Evolutionary conservation across 495 filamentous ascomycete species (phyloP), one percentile per base, ranked within the genome.

Genomic region (Talaromyces thailandensis): DNA sequence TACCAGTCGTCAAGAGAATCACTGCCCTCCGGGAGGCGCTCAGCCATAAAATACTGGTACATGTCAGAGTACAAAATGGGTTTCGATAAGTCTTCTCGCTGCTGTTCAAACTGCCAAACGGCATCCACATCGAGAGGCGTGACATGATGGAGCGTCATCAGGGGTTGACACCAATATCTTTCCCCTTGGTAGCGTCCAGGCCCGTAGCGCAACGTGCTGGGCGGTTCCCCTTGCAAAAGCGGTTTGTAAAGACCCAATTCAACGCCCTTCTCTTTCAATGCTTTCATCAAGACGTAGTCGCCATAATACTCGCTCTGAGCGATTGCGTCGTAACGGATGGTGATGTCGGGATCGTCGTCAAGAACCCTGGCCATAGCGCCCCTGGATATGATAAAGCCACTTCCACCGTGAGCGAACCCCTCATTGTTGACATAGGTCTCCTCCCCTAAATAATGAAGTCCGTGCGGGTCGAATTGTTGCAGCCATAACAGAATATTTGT

Each of bases 111-210:
- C 40, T 80, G 68, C 78, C 79, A 86, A 58, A 86, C 72, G 14
- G 66, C 66, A 59, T 75, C 79, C 48, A 85, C 73, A 62, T 86
- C 83, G 26, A 67, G 57, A 61, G 74, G 70, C 18, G 76, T 74
- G 65, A 88, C 74, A 66, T 86, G 82, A 67, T 88, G 85, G 81
- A 86, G 84, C 3, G 81, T 83, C 0, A 85, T 74, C 48, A 83
- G 68, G 9, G 83, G 82, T 31, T 82, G 75, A 68, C 85, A 88
- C 85, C 86, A 87, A 59, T 83, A 76, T 24, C 60, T 58, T 16
- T 50, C 48, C 0, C 50, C 56, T 8, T 28, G 31, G 29, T 43
- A 35, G 28, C 60, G 64, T 11, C 56, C 40, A 59, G 69, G 51
- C 56, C 77, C 75, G 60, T 80, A 79, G 2, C 74, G 71, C 9